Evolutionary conservation across 768 basidiomycete species (phyloP).

Genomic region (Hemileccinum rubropunctum): DNA sequence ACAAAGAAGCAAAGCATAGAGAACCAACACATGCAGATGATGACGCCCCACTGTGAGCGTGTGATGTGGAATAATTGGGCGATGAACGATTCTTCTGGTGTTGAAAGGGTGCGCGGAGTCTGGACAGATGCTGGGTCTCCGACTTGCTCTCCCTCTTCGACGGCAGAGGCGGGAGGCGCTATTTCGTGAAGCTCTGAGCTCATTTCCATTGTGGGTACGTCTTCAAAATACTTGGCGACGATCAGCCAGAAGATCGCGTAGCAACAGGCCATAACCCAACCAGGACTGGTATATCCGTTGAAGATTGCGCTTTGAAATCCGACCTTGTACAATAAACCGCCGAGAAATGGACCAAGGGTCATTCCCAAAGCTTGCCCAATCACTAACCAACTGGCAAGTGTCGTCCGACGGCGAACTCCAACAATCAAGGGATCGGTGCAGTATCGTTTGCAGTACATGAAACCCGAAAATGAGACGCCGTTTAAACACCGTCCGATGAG

Average conservation of each 20-base stretch:
- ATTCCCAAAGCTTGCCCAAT: slow-evolving; percentile 62
- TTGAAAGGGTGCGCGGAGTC: background rate
- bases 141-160: slow-evolving; percentile 3
- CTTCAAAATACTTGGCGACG: slow-evolving; percentile 38
- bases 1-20: slow-evolving; percentile 70
- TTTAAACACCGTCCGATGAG: slow-evolving; percentile 66
- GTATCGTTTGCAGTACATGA: slow-evolving; percentile 69
- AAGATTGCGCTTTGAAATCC: slow-evolving; percentile 56
- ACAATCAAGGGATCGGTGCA: slow-evolving; percentile 67
- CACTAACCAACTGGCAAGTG: slow-evolving; percentile 60
- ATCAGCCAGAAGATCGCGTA: slow-evolving; percentile 53
- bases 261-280: slow-evolving; percentile 58
- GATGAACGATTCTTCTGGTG: slow-evolving; percentile 5
- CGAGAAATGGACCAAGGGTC: slow-evolving; percentile 60
- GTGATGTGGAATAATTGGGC: slow-evolving; percentile 18
- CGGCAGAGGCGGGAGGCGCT: background rate
- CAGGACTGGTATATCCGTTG: slow-evolving; percentile 67
- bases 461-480: slow-evolving; percentile 58
- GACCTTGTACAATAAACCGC: slow-evolving; percentile 59
- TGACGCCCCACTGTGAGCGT: slow-evolving; percentile 47
- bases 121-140: background rate
- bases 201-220: slow-evolving; percentile 29
- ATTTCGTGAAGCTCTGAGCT: slow-evolving; percentile 9
- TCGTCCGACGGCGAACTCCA: slow-evolving; percentile 59
- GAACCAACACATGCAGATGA: slow-evolving; percentile 66